Base-by-base conservation (phyloP, 2,329 filamentous ascomycete genomes). In the Ceratocystis alfenasii region DNA sequence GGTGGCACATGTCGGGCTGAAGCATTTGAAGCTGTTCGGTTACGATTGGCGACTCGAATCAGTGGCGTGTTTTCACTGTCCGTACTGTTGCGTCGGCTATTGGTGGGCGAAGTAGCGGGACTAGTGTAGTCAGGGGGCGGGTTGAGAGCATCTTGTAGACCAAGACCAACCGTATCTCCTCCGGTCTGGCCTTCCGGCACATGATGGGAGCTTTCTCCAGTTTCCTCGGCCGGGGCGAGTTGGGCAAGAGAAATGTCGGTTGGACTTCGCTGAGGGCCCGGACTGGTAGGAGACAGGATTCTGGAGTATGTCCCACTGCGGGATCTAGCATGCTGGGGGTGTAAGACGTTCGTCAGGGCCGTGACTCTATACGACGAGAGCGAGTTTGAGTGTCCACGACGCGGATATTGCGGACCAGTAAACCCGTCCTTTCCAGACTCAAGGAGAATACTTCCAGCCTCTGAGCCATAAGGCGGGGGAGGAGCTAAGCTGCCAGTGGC, bases 161-260 rank as follows among this genome's bases (percentile, higher is more conserved):
- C 78, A 12, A 79, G 72, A 4, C 78, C 77, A n/a, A 75, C 70
- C 30, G 67, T 62, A 33, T 70, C 70, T 36, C 71, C 69, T 4
- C 72, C 20, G 20, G 48, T 25, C 69, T 67, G 17, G 68, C 71
- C 46, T 72, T 72, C 50, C 71, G 72, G 48, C 76, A 74, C 57
- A 7, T 61, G 60, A 41, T 75, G 79, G 71, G 87, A 88, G 28
- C 84, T 81, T 66, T 91, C 89, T 72, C 90, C 89, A n/a, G 80
- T 83, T 66, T 85, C 82, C 70, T 92, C 87, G 69, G 77, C 80
- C 2, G 82, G 88, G 57, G 89, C 86, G 64, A 96, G 81, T 72
- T 93, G 90, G 33, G 92, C 89, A 61, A 99, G 83, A 7, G 92
- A 96, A 70, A 99, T 99, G 74, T 97, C 94, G 10, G 94, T 97